Conservation (phyloP, 208 protist genomes). For the Trypanosoma melophagium region DNA sequence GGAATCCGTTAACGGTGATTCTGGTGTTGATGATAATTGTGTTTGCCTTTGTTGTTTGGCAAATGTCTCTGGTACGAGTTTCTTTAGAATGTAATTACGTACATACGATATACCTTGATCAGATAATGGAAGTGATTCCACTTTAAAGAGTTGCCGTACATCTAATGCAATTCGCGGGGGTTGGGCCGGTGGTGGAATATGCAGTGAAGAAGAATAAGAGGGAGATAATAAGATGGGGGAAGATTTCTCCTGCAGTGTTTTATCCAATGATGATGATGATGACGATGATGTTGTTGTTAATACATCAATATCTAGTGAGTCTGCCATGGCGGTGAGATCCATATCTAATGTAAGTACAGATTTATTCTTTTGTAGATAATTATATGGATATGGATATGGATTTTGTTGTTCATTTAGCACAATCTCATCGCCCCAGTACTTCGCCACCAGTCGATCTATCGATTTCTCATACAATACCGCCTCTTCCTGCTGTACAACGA, state of each 20-base stretch:
- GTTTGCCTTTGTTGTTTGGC: slow-evolving; percentile 1
- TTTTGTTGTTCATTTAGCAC: background rate
- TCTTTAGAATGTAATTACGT: slow-evolving; percentile 84
- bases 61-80: slow-evolving; percentile 64
- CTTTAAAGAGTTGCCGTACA: slow-evolving; percentile 51
- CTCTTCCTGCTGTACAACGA: slow-evolving; percentile 80
- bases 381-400: too few species aligned
- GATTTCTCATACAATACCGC: slow-evolving; percentile 44
- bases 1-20: too few species aligned
- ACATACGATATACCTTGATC: slow-evolving; percentile 81
- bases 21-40: too few species aligned
- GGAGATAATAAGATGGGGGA: background rate
- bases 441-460: slow-evolving; percentile 58
- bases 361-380: too few species aligned
- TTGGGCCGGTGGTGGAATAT: background rate
- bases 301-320: too few species aligned
- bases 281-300: background rate
- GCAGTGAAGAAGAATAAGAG: background rate
- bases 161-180: background rate
- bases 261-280: too few species aligned
- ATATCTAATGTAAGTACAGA: too few species aligned
- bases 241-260: too few species aligned
- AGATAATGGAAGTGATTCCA: slow-evolving; percentile 61
- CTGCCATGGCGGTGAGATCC: too few species aligned
- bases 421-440: slow-evolving; percentile 38